phyloP scores from a whole-genome alignment of 306 rosid species.

The Trifolium repens region DNA sequence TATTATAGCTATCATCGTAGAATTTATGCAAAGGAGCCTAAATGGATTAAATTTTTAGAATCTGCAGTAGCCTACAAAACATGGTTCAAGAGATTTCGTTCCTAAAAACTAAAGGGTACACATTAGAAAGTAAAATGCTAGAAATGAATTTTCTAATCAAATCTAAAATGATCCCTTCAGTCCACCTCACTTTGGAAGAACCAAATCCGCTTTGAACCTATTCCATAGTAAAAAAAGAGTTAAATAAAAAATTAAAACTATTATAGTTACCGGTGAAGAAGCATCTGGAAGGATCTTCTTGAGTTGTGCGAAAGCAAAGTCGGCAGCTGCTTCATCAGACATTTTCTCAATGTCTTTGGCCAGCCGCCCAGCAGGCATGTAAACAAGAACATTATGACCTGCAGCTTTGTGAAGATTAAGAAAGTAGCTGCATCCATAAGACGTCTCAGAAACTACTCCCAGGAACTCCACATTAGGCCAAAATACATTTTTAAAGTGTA shows the following conservation, averaged over 20 bases:
- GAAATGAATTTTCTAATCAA: too few species aligned
- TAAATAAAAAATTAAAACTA: not conserved
- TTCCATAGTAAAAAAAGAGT: not conserved
- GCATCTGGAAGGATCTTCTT: slow-evolving; percentile 94
- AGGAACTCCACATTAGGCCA: slow-evolving; percentile 99
- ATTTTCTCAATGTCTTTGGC: slow-evolving; percentile 96
- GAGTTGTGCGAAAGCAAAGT: slow-evolving; percentile 80
- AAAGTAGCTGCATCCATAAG: slow-evolving; percentile 97
- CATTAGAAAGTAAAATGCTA: not conserved
- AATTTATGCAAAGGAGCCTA: slow-evolving; percentile 16
- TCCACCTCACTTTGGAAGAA: not conserved
- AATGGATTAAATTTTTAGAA: not conserved
- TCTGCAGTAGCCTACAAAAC: not conserved
- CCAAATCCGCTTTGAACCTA: slow-evolving; percentile 23
- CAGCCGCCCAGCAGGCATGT: slow-evolving; percentile 99
- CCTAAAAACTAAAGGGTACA: not conserved
- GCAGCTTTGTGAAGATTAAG: slow-evolving; percentile 99
- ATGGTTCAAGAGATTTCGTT: slow-evolving; percentile 1
- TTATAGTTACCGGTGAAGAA: slow-evolving; percentile 72
- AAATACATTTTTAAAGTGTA: slow-evolving; percentile 90
- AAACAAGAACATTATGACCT: slow-evolving; percentile 86
- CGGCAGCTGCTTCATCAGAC: slow-evolving; percentile 99
- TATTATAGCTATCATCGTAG: not conserved
- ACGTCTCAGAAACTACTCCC: slow-evolving; percentile 95
- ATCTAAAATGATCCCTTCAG: not conserved